Evolutionary conservation across 2,329 filamentous ascomycete species (phyloP).

Genomic region (Paracoccidioides brasiliensis): DNA sequence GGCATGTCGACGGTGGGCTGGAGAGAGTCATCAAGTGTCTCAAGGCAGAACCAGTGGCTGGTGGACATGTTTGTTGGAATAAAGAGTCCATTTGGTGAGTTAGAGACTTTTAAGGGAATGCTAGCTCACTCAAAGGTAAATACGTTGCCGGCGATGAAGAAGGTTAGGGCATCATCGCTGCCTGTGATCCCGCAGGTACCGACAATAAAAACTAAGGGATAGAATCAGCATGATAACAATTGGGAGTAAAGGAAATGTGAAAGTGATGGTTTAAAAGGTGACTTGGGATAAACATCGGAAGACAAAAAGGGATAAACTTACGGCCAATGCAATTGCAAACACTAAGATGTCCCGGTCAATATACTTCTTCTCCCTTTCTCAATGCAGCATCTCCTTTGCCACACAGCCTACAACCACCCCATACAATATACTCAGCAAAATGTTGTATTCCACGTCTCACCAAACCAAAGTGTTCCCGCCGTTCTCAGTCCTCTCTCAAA

Average conservation of each 20-base stretch:
- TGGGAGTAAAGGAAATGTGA: background rate
- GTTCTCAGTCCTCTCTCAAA: constrained; percentile 46
- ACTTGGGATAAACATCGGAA: background rate
- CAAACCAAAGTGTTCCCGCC: constrained; percentile 71
- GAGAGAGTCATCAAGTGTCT: constrained; percentile 81
- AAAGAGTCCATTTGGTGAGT: background rate
- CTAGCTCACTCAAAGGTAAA: constrained; percentile 66
- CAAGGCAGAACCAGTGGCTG: constrained; percentile 75
- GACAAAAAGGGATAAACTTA: constrained; percentile 26
- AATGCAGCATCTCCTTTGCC: constrained; percentile 69
- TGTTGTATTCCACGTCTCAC: constrained; percentile 73
- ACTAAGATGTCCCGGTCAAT: constrained; percentile 80
- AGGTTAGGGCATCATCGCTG: constrained; percentile 79
- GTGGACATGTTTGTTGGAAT: constrained; percentile 12
- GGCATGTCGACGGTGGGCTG: constrained; percentile 93
- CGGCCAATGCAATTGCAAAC: constrained; percentile 69
- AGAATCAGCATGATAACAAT: background rate
- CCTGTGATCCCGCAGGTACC: constrained; percentile 80
- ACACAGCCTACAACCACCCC: constrained; percentile 67
- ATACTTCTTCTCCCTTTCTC: constrained; percentile 66
- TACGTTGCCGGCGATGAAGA: constrained; percentile 80
- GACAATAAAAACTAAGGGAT: constrained; percentile 58
- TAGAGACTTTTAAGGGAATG: background rate
- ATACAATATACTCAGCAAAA: constrained; percentile 64
- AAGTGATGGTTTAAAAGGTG: background rate